Evolutionary conservation across 805 yeast genomes (phyloP), one percentile per base, ranked within the genome.

Genomic region (Yarrowia hollandica): DNA sequence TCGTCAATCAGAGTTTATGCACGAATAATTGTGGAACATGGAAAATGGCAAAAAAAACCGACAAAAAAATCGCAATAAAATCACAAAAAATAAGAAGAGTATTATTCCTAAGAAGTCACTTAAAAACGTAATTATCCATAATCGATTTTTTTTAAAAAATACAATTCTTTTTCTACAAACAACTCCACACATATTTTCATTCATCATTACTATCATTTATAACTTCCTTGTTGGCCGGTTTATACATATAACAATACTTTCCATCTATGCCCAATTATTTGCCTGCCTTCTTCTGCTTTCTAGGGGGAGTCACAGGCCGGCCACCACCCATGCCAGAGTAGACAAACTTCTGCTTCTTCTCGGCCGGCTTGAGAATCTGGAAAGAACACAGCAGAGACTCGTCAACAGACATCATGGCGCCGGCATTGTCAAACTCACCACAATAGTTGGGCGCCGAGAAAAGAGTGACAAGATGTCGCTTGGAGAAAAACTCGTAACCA

Each of bases 391-490:
- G 79, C 69, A 92, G 81, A 74, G 92, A 85, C 76, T 94, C 98
- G 74, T 94, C 98, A 60, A 92, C 98, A 69, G 95, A 84, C 99
- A 92, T 92, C 98, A 94, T 94, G 38, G 99, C 99, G 70, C 98
- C 99, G 1, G 98, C 97, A 71, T 92, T 92, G 75, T 92, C 99
- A 72, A 92, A 92, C 75, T 94, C 98, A 68, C 99, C 99, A 81
- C 98, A 94, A 74, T 91, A 91, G 75, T 94, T 94, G 67, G 99
- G 99, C 60, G 99, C 99, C 59, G 94, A 85, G 73, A 92, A 92
- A 66, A 92, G 79, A 28, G 99, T 92, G 52, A 92, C 98, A 71
- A 92, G 81, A 75, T 92, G 98, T 71, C 98, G 86, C 74, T 92
- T 92, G 64, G 94, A 83, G 74, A 94, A 92, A 72, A 92, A 92